These are phyloP conservation scores for Podosphaera fusca DNA, from an alignment of 2,329 filamentous ascomycete genomes.

Conservation along the genomic window DNA sequence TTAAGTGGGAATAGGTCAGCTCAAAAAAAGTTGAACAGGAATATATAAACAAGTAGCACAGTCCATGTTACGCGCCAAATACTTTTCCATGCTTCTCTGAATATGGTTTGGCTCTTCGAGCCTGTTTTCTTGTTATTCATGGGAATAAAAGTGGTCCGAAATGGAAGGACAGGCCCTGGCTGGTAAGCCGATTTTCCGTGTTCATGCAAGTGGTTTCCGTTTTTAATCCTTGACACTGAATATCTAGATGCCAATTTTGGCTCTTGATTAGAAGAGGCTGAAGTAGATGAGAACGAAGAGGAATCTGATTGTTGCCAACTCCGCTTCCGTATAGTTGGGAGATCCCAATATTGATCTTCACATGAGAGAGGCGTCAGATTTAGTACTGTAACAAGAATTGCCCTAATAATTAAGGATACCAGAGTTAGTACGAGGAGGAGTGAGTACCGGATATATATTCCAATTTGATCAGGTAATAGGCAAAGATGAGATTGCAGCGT, in stretches of 20 bases:
- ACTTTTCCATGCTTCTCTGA: constrained; percentile 33
- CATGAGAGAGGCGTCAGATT: constrained; percentile 18
- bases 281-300: constrained; percentile 8
- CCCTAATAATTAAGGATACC: constrained; percentile 26
- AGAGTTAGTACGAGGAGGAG: constrained; percentile 32
- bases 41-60: constrained; percentile 16
- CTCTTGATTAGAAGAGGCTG: constrained; percentile 11
- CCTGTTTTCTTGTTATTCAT: not conserved
- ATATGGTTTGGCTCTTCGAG: not conserved
- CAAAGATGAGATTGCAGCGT: constrained; percentile 82
- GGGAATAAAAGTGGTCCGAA: not conserved
- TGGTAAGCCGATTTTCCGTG: not conserved
- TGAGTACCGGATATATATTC: constrained; percentile 61
- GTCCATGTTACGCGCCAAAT: constrained; percentile 40
- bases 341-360: constrained; percentile 5
- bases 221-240: constrained; percentile 7
- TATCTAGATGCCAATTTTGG: constrained; percentile 11
- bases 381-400: constrained; percentile 32
- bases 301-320: not conserved
- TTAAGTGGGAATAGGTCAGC: not conserved
- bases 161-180: not conserved
- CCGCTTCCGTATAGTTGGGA: constrained; percentile 6
- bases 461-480: constrained; percentile 68
- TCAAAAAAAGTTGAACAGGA: not conserved
- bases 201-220: not conserved